Percentiles rank a stretch among this genome's conserved stretches.
phyloP scores from a whole-genome alignment of 2,329 filamentous ascomycete species.

The Fusarium scirpi region DNA sequence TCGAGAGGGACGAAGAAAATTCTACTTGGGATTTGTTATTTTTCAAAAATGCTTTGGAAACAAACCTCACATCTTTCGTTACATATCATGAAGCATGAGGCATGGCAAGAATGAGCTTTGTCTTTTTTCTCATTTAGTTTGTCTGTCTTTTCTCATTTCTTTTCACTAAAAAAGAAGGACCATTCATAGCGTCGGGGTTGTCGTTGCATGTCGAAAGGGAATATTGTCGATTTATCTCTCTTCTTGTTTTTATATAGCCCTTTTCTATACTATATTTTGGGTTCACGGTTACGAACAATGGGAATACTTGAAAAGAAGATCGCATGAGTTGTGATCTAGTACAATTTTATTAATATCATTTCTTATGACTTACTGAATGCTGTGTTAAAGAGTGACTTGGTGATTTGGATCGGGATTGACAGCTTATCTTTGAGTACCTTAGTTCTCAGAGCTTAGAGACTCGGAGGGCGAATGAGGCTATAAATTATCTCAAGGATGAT shows the following conservation, averaged over 20 bases:
- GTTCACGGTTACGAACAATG: slow-evolving; percentile 43
- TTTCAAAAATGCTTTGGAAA: background rate
- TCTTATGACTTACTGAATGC: background rate
- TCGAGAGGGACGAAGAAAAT: slow-evolving; percentile 1
- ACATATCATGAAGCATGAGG: slow-evolving; percentile 34
- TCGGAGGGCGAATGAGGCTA: too few relatives aligned
- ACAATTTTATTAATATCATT: background rate
- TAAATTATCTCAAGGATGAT: too few relatives aligned
- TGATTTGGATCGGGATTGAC: too few relatives aligned
- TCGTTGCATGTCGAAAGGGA: slow-evolving; percentile 30
- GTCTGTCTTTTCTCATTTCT: slow-evolving; percentile 21
- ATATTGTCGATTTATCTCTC: slow-evolving; percentile 17
- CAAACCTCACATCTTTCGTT: slow-evolving; percentile 22
- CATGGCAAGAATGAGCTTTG: slow-evolving; percentile 32
- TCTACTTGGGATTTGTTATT: background rate
- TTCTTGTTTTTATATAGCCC: slow-evolving; percentile 27
- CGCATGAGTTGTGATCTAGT: slow-evolving; percentile 17
- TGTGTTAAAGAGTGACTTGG: background rate
- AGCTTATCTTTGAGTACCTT: background rate
- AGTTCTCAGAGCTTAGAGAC: too few relatives aligned
- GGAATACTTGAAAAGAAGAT: slow-evolving; percentile 36
- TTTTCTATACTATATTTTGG: slow-evolving; percentile 26
- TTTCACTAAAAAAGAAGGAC: slow-evolving; percentile 35
- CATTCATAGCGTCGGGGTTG: slow-evolving; percentile 46
- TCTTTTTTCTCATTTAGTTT: slow-evolving; percentile 22